Evolutionary conservation across 768 basidiomycete genomes (phyloP), one percentile per base, ranked within the genome.

Genomic region (Trametes cubensis): DNA sequence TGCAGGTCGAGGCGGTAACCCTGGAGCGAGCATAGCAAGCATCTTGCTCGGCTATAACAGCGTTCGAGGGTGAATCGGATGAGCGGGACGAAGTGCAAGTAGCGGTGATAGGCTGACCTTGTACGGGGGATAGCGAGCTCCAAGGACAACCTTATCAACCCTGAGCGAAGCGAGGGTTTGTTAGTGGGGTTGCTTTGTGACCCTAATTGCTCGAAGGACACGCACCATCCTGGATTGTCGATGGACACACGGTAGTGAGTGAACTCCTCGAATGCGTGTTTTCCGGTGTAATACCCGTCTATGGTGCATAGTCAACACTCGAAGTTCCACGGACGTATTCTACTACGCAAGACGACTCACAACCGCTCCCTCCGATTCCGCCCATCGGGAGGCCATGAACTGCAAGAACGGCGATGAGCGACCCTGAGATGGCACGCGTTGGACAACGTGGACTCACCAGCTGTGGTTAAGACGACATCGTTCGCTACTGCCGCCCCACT

Each of bases 181-280:
- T 20, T 23, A 23, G 45, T 10, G 23, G 8, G 45, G n/a, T 8
- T 13, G 8, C n/a, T 46, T 46, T n/a, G n/a, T n/a, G n/a, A n/a
- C n/a, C 6, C 21, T 21, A 13, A 23, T 46, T 13, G 6, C n/a
- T 20, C 4, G 20, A 5, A 23, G 45, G 10, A 6, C 10, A 69
- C 71, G 53, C 55, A 76, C 77, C 73, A 80, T 55, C 69, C 60
- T 30, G 78, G 81, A 1, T 71, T 74, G 62, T 80, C 77, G 11
- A 82, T 46, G 0, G 87, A 83, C 10, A 85, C 70, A 49, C 92
- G 82, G 25, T 82, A 65, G 69, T 93, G 90, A 0, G 90, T 92
- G 74, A 94, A 94, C 70, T 81, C 77, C 62, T 91, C 88, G 66
- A 93, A 94, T 6, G 79, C 76, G 68, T 77, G 88, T 67, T 91